Conservation (phyloP, 2,329 filamentous ascomycete genomes). For the Truncatella angustata region DNA sequence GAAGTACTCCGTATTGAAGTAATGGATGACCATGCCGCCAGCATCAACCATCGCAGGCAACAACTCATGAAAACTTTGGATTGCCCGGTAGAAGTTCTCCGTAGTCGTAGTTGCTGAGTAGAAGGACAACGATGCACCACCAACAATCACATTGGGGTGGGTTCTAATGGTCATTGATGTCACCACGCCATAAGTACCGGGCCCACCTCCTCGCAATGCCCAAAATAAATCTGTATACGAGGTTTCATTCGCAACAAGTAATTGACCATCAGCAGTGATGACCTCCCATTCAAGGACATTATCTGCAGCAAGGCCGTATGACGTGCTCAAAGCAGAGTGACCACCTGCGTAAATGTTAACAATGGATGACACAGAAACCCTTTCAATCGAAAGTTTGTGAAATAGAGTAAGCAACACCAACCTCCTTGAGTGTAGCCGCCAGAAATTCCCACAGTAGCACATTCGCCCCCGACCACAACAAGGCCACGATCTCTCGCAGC, state of each 20-base stretch:
- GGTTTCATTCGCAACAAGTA: constrained; percentile 36
- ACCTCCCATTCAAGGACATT: constrained; percentile 49
- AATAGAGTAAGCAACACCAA: too few species aligned
- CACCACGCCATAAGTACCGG: constrained; percentile 48
- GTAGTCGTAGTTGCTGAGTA: constrained; percentile 13
- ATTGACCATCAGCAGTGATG: constrained; percentile 29
- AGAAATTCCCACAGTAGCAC: constrained; percentile 53
- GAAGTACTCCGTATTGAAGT: constrained; percentile 16
- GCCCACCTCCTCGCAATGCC: constrained; percentile 49
- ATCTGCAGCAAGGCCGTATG: constrained; percentile 59
- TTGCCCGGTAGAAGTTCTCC: constrained; percentile 16
- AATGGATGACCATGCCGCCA: constrained; percentile 21
- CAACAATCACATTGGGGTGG: constrained; percentile 16
- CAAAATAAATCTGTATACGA: constrained; percentile 51
- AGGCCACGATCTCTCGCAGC: constrained; percentile 35
- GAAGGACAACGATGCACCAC: constrained; percentile 18
- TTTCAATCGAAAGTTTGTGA: too few species aligned
- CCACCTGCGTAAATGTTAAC: too few species aligned
- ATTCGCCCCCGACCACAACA: constrained; percentile 46
- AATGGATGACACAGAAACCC: too few species aligned
- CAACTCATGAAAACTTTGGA: constrained; percentile 20
- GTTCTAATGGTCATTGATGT: constrained; percentile 22
- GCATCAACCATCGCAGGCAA: constrained; percentile 22
- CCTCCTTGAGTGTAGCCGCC: constrained; percentile 62
- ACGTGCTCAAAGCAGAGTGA: constrained; percentile 50